Evolutionary conservation across 2,329 filamentous ascomycete species (phyloP), one percentile per base, ranked within the genome.

Genomic region (Fragosphaeria purpurea): DNA sequence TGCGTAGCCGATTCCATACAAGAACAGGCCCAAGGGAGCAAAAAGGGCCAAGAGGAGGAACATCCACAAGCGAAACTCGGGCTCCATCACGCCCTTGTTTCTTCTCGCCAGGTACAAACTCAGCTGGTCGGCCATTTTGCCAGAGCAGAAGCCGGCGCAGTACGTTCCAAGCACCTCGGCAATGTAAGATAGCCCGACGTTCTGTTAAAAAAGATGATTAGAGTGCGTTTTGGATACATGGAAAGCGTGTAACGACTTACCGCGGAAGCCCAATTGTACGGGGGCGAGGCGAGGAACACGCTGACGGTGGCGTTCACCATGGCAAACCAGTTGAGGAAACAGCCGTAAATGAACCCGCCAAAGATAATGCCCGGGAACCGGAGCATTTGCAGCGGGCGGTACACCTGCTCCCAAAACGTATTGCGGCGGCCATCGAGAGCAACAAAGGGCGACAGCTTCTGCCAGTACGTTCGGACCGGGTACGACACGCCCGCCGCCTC

Each of bases 81-180:
- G 60, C 53, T 62, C 60, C 34, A 57, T 54, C n/a, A 67, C 61
- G 30, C 69, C 69, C 12, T 64, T 60, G 55, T 70, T 71, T 12
- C 67, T 62, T 5, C 66, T 62, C 1, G 70, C 67, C 6, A 72
- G 57, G 46, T 50, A 59, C 31, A 58, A 39, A 7, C 52, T 55
- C n/a, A 58, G 34, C 34, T 44, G 39, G 45, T 60, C 59, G 37
- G 53, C 56, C 4, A 55, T 35, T 7, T 47, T 35, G 22, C 58
- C 58, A 13, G 56, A 57, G n/a, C 58, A 41, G 46, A 59, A 52
- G 11, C 54, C 54, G 4, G 54, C 56, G n/a, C 41, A 33, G 48
- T 58, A 60, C 43, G 56, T 52, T 37, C 48, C 48, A 5, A 50
- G 4, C 30, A 50, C 13, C 37, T 44, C 42, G 33, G 48, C 35